Evolutionary conservation across 1,284 basidiomycete genomes (phyloP), one percentile per base, ranked within the genome.

Genomic region (Puccinia triticina): DNA sequence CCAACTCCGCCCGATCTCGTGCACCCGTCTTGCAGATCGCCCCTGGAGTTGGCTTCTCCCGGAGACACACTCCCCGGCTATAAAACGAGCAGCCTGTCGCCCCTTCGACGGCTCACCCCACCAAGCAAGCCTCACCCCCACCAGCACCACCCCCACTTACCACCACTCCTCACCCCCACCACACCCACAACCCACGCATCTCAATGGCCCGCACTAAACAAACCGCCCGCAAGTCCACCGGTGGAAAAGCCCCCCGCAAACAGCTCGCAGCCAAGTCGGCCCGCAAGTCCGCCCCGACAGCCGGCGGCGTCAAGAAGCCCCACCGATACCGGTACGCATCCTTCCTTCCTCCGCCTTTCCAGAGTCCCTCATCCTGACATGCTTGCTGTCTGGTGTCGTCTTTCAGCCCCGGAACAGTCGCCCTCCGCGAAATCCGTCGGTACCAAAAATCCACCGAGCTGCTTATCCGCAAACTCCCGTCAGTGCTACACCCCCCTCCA

Each of bases 181-280:
- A 12, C 34, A 21, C 11, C 37, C 37, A 66, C 2, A 14, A 43
- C 12, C 40, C 4, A 7, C 37, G 50, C 43, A 8, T 46, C 11
- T 10, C 16, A 75, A 82, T 82, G 80, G 80, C 77, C 37, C 83
- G 57, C 71, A 83, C 78, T 50, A 86, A 89, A 90, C 91, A 91
- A 89, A 91, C 91, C 86, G 91, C 91, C 83, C 90, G 91, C 85
- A 91, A 91, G 88, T 90, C 90, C 74, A 91, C 90, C 85, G 90
- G 64, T 23, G 64, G 64, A 7, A 89, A 90, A 86, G 89, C 89
- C 48, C 89, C 89, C 82, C 86, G 89, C 83, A 90, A 90, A 88
- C 89, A 90, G 86, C 88, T 88, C 85, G 88, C 88, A 82, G 88
- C 88, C 87, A 89, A 89, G 87, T 88, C 88, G 83, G 88, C 88